Evolutionary conservation across 345 rosid species (phyloP).

Genomic region (Brassica cretica): DNA sequence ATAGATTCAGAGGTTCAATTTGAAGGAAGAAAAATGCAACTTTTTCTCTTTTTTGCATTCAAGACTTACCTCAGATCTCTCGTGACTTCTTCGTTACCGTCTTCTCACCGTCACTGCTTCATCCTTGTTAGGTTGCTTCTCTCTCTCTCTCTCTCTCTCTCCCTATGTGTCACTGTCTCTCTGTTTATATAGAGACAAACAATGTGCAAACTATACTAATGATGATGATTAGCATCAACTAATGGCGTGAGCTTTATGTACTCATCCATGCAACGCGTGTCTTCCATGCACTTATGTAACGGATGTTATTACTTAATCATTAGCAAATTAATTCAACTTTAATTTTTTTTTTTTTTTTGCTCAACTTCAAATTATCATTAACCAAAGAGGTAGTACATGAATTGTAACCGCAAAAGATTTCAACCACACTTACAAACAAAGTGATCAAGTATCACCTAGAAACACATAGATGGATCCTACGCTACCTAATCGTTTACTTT

Average conservation of each 20-base stretch:
- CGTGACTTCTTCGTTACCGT: slow-evolving; percentile 40
- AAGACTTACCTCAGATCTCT: slow-evolving; percentile 38
- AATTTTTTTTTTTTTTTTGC: too few species aligned
- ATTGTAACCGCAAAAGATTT: too few species aligned
- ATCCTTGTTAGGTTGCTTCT: slow-evolving; percentile 25
- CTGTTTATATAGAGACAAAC: slow-evolving; percentile 27
- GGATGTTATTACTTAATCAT: background rate
- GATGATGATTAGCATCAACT: slow-evolving; percentile 14
- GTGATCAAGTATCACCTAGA: too few species aligned
- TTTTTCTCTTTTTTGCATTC: slow-evolving; percentile 13
- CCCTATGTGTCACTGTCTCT: slow-evolving; percentile 24
- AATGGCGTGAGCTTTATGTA: background rate
- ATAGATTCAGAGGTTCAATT: slow-evolving; percentile 33
- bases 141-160: slow-evolving; percentile 28
- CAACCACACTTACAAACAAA: too few species aligned
- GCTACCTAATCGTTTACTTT: too few species aligned
- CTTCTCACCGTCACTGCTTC: slow-evolving; percentile 36
- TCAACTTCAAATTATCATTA: too few species aligned
- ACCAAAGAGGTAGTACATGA: too few species aligned
- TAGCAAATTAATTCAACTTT: background rate
- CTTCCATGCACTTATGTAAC: slow-evolving; percentile 34
- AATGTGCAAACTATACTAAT: background rate
- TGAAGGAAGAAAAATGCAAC: background rate
- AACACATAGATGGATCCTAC: too few species aligned
- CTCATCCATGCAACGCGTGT: slow-evolving; percentile 37